Evolutionary conservation across 441 rosid species (phyloP).

Genomic region (Biscutella laevigata): DNA sequence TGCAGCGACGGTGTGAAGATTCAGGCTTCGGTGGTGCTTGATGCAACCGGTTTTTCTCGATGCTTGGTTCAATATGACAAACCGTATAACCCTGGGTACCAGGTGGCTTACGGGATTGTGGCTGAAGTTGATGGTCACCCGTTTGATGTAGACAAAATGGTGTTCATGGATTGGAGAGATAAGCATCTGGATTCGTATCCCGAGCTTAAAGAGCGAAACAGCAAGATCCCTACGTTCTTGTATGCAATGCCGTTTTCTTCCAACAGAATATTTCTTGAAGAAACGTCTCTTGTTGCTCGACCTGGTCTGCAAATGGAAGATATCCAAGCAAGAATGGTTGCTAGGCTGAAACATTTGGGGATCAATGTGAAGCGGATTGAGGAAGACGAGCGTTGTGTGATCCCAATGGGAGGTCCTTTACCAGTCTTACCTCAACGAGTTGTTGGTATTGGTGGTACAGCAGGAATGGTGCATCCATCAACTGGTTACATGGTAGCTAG

Average conservation of each 20-base stretch:
- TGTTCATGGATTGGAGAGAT: slow-evolving; percentile 98
- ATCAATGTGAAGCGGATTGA: slow-evolving; percentile 74
- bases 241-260: slow-evolving; percentile 91
- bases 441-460: slow-evolving; percentile 89
- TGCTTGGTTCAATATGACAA: slow-evolving; percentile 89
- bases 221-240: slow-evolving; percentile 71
- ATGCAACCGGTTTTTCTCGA: slow-evolving; percentile 92
- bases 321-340: slow-evolving; percentile 88
- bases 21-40: slow-evolving; percentile 77
- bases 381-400: slow-evolving; percentile 86
- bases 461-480: slow-evolving; percentile 97
- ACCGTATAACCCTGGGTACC: slow-evolving; percentile 92
- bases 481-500: slow-evolving; percentile 99
- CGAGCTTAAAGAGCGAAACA: slow-evolving; percentile 50
- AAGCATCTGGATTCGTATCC: slow-evolving; percentile 42
- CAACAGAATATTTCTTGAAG: slow-evolving; percentile 72
- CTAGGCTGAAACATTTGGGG: slow-evolving; percentile 74
- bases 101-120: slow-evolving; percentile 83
- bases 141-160: slow-evolving; percentile 80
- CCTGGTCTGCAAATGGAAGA: slow-evolving; percentile 73
- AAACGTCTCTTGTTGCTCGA: slow-evolving; percentile 83
- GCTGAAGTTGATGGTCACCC: slow-evolving; percentile 95
- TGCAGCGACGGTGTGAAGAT: slow-evolving; percentile 75
- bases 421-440: slow-evolving; percentile 91
- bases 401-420: slow-evolving; percentile 96